Evolutionary conservation across 2,329 filamentous ascomycete genomes (phyloP).

Genomic region (Diplodia scrobiculata): DNA sequence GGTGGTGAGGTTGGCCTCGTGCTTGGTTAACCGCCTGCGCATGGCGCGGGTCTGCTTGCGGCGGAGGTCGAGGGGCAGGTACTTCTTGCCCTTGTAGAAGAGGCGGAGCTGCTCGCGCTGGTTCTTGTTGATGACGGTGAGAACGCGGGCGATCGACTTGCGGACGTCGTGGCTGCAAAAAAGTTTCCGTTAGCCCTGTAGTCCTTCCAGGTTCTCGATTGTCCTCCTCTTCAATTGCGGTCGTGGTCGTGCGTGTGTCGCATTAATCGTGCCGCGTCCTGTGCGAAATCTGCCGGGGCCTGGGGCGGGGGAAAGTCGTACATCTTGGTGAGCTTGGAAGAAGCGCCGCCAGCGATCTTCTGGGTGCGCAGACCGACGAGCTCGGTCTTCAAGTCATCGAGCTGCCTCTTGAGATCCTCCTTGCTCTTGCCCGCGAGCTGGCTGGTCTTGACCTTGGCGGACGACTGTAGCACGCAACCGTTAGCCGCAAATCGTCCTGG

Average conservation of each 20-base stretch:
- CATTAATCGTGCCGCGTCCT: not conserved
- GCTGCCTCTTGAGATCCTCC: constrained; percentile 94
- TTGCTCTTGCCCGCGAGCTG: constrained; percentile 99
- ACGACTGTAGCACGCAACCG: constrained; percentile 53
- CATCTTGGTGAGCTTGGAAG: constrained; percentile 97
- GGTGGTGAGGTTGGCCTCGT: constrained; percentile 81
- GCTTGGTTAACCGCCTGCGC: constrained; percentile 87
- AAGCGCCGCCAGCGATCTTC: constrained; percentile 91
- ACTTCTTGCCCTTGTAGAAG: constrained; percentile 99
- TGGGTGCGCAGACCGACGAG: constrained; percentile 95
- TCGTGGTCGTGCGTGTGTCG: not conserved
- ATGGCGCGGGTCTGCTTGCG: constrained; percentile 98
- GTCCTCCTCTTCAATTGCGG: constrained; percentile 12
- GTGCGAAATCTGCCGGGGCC: constrained; percentile 33
- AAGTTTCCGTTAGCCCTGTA: constrained; percentile 32
- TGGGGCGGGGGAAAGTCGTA: constrained; percentile 56
- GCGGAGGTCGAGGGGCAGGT: constrained; percentile 96
- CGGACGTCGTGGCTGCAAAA: constrained; percentile 85
- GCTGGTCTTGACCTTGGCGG: constrained; percentile 85
- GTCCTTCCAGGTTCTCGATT: not conserved
- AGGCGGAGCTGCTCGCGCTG: constrained; percentile 96
- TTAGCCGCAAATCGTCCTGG: constrained; percentile 36
- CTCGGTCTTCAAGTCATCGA: constrained; percentile 93
- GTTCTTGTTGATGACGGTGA: constrained; percentile 99
- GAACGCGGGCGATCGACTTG: constrained; percentile 98